A percentile compares a stretch with the other conserved stretches of the same genome.
Conservation (phyloP, 2,329 filamentous ascomycete species). For the Trichophyton mentagrophytes region DNA sequence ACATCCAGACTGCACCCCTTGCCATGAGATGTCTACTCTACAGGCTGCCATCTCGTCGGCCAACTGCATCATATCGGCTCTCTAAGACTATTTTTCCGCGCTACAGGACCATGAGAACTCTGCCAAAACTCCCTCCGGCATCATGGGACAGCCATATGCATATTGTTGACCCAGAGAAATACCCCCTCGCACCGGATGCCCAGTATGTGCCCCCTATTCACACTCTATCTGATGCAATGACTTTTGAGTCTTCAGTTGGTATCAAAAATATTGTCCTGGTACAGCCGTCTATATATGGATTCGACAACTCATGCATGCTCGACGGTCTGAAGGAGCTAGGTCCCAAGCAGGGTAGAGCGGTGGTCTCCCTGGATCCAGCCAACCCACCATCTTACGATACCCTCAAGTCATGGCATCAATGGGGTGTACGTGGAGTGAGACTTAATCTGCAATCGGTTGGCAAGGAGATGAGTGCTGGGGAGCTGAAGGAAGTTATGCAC, state of each 20-base stretch:
- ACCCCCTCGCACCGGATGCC: slow-evolving; percentile 38
- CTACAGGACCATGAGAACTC: background rate
- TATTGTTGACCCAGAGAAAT: slow-evolving; percentile 42
- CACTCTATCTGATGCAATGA: slow-evolving; percentile 39
- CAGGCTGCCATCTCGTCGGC: background rate
- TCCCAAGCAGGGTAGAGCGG: slow-evolving; percentile 38
- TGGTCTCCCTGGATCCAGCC: slow-evolving; percentile 44
- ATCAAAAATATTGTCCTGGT: slow-evolving; percentile 47
- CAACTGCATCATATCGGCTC: background rate
- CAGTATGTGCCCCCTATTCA: slow-evolving; percentile 41
- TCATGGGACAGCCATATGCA: slow-evolving; percentile 55
- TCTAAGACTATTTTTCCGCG: background rate
- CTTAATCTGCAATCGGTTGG: slow-evolving; percentile 47
- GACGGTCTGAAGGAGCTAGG: slow-evolving; percentile 41
- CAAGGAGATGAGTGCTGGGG: slow-evolving; percentile 26
- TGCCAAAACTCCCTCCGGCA: slow-evolving; percentile 19
- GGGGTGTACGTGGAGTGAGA: slow-evolving; percentile 48
- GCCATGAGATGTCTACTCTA: background rate
- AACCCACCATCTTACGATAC: slow-evolving; percentile 27
- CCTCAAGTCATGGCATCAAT: slow-evolving; percentile 41
- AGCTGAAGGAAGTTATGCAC: slow-evolving; percentile 33
- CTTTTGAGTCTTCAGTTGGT: slow-evolving; percentile 38
- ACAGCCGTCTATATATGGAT: slow-evolving; percentile 50
- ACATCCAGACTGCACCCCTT: too few relatives aligned
- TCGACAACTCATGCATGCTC: slow-evolving; percentile 48